phyloP scores from a whole-genome alignment of 2,329 filamentous ascomycete genomes.

The Neofusicoccum cordaticola region DNA sequence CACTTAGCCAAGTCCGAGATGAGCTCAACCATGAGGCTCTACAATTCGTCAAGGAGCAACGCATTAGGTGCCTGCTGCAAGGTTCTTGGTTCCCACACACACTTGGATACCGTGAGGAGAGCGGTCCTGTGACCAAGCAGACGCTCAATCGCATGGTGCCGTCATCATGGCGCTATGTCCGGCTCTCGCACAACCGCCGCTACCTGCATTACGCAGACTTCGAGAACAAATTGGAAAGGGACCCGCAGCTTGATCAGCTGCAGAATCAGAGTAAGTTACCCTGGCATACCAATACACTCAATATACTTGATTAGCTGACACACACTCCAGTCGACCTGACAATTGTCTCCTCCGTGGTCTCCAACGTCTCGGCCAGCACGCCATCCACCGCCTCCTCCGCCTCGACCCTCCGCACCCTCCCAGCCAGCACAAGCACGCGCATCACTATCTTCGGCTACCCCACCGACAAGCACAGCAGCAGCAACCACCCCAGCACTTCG shows the following conservation, averaged over 20 bases:
- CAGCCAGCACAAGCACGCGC: conserved; percentile 61
- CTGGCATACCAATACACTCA: no score
- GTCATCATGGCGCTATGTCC: conserved; percentile 75
- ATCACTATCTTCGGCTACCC: conserved; percentile 84
- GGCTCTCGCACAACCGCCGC: conserved; percentile 84
- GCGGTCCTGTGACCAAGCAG: conserved; percentile 43
- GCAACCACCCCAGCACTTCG: conserved; percentile 18
- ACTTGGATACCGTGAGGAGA: conserved; percentile 51
- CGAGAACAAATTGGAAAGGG: conserved; percentile 58
- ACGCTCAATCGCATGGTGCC: conserved; percentile 42
- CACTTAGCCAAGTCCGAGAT: conserved; percentile 71
- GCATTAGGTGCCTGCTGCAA: conserved; percentile 81
- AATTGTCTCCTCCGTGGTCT: conserved; percentile 87
- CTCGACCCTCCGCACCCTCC: conserved; percentile 45
- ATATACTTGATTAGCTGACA: neutral
- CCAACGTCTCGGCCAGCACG: conserved; percentile 73
- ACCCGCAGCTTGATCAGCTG: conserved; percentile 71
- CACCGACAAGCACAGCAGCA: neutral
- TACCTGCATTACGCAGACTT: conserved; percentile 91
- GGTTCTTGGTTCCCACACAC: conserved; percentile 79
- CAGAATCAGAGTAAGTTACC: conserved; percentile 63
- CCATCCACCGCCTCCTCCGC: conserved; percentile 49
- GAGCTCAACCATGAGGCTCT: conserved; percentile 87
- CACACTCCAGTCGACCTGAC: conserved; percentile 66
- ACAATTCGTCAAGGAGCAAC: conserved; percentile 96